phyloP scores from a whole-genome alignment of 1,284 basidiomycete species.

The Puccinia novopanici region DNA sequence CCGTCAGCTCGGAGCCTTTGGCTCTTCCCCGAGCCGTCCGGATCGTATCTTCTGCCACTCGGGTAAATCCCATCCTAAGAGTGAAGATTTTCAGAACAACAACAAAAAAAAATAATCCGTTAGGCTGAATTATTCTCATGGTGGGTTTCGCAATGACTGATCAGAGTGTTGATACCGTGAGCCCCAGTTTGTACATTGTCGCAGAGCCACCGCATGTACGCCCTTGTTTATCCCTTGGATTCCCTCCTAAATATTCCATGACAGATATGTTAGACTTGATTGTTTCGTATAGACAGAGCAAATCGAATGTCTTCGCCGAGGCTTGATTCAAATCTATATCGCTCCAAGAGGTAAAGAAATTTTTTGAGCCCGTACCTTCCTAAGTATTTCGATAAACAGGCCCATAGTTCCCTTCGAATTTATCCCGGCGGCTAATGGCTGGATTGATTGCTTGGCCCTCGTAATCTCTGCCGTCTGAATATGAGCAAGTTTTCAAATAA shows the following conservation, averaged over 20 bases:
- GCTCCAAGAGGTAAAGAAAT: no score
- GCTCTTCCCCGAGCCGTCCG: conserved; percentile 13
- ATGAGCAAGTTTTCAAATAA: neutral
- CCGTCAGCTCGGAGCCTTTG: conserved; percentile 22
- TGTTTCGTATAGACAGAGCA: no score
- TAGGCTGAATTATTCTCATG: neutral
- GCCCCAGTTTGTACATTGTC: conserved; percentile 51
- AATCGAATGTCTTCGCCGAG: no score
- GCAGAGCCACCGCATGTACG: conserved; percentile 45
- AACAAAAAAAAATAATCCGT: neutral
- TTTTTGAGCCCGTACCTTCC: conserved; percentile 7
- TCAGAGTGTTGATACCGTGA: conserved; percentile 22
- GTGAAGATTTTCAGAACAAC: neutral
- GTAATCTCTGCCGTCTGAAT: conserved; percentile 50
- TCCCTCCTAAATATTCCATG: conserved; percentile 29
- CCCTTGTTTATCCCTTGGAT: conserved; percentile 49
- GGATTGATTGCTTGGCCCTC: conserved; percentile 29
- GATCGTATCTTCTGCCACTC: conserved; percentile 45
- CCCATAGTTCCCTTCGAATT: conserved; percentile 36
- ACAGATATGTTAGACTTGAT: neutral
- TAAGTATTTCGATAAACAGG: conserved; percentile 43
- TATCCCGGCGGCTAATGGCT: neutral
- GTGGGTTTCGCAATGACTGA: neutral
- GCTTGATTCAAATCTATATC: neutral
- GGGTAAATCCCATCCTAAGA: conserved; percentile 35